Conservation (phyloP, 768 basidiomycete genomes). For the Boletellus sp. region DNA sequence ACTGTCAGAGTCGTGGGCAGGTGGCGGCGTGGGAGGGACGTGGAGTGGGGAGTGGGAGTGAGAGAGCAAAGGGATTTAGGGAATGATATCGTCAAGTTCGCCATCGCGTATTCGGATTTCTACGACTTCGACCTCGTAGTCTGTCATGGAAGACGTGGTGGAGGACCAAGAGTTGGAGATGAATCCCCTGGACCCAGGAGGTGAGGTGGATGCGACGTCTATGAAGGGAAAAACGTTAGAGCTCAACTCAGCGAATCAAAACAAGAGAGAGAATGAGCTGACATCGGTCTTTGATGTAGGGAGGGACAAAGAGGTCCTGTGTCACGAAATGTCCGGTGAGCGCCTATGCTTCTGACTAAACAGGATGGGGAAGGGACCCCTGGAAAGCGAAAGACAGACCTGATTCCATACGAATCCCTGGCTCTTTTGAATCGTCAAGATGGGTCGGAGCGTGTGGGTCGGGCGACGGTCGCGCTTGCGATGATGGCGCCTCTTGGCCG, state of each 20-base stretch:
- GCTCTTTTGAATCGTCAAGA: constrained; percentile 81
- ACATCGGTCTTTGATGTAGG: constrained; percentile 91
- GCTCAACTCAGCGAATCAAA: constrained; percentile 6
- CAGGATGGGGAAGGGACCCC: too few species aligned
- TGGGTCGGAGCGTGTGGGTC: constrained; percentile 67
- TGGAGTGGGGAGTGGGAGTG: too few species aligned
- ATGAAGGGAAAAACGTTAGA: constrained; percentile 1
- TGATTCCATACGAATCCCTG: constrained; percentile 93
- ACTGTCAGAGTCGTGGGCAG: constrained; percentile 7
- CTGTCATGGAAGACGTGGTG: constrained; percentile 60
- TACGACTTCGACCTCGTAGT: constrained; percentile 84
- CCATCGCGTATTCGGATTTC: constrained; percentile 81
- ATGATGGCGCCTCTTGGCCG: constrained; percentile 45
- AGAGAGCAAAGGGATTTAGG: constrained; percentile 26
- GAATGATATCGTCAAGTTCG: constrained; percentile 75
- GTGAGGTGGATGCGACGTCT: constrained; percentile 84
- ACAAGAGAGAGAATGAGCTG: constrained; percentile 35
- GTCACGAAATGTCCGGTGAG: background rate
- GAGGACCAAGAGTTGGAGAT: constrained; percentile 68
- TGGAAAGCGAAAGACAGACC: constrained; percentile 42
- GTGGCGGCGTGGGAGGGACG: background rate
- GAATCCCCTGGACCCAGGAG: constrained; percentile 64
- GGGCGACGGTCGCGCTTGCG: constrained; percentile 53
- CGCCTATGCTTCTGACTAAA: too few species aligned
- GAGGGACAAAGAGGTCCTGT: constrained; percentile 82